Evolutionary conservation across 2,329 filamentous ascomycete genomes (phyloP).

Genomic region (Pseudogymnoascus sp.): DNA sequence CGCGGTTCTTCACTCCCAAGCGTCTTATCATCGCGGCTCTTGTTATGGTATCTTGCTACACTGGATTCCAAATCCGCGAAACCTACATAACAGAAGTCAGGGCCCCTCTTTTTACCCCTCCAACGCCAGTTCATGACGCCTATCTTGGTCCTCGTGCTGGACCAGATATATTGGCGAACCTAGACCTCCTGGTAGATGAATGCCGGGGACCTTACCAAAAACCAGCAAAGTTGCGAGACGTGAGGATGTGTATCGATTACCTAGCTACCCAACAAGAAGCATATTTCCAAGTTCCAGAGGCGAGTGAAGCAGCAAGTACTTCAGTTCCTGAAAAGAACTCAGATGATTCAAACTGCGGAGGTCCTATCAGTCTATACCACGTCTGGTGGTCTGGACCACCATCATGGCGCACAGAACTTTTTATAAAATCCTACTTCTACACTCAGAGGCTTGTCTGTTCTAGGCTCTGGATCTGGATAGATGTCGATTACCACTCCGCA

Average conservation of each 20-base stretch:
- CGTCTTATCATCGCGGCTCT: background rate
- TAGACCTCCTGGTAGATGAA: background rate
- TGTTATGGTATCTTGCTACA: background rate
- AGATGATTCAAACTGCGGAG: background rate
- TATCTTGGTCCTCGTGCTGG: background rate
- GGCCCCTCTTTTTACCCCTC: background rate
- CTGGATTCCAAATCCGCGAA: background rate
- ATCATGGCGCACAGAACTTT: slow-evolving; percentile 1
- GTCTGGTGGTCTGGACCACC: slow-evolving; percentile 1
- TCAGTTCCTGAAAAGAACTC: background rate
- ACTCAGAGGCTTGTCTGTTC: background rate
- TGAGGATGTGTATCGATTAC: background rate
- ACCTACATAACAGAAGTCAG: background rate
- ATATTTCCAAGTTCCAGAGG: background rate
- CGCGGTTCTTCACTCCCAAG: background rate
- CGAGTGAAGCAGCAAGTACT: too few species aligned
- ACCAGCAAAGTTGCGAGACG: background rate
- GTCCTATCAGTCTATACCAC: background rate
- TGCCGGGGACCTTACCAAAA: background rate
- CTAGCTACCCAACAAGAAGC: background rate
- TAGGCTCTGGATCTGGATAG: slow-evolving; percentile 1
- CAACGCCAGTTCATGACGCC: background rate
- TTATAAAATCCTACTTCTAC: slow-evolving; percentile 1
- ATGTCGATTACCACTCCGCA: background rate
- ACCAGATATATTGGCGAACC: background rate